Percentiles rank a stretch among this genome's conserved stretches.
These are phyloP conservation scores for Apiotrichum mycotoxinovorans DNA, from an alignment of 1,284 basidiomycete species.

Conservation along the genomic window DNA sequence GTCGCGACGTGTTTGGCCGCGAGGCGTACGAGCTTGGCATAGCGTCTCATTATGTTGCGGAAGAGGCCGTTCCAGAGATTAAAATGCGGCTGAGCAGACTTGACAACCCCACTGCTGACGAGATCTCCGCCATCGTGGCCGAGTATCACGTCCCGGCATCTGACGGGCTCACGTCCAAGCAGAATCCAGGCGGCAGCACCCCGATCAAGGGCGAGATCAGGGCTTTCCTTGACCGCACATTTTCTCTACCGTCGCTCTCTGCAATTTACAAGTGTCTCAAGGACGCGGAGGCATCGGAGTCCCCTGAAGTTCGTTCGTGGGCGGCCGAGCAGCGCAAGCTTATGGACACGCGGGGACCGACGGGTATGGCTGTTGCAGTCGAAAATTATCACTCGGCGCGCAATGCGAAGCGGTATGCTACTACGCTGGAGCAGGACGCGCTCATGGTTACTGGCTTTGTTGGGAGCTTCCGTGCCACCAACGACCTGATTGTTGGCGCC, in stretches of 20 bases:
- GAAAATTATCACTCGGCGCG: slow-evolving; percentile 58
- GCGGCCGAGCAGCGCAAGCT: slow-evolving; percentile 62
- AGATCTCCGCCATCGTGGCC: slow-evolving; percentile 27
- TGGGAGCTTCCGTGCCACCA: background rate
- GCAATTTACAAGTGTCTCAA: slow-evolving; percentile 61
- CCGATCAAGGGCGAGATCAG: slow-evolving; percentile 63
- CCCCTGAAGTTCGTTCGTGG: slow-evolving; percentile 61
- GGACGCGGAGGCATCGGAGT: slow-evolving; percentile 32
- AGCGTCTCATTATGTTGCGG: slow-evolving; percentile 83
- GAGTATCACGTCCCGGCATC: slow-evolving; percentile 50
- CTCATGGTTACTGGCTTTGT: slow-evolving; percentile 1
- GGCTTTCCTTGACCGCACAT: slow-evolving; percentile 70
- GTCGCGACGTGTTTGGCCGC: slow-evolving; percentile 66
- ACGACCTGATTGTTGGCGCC: slow-evolving; percentile 6
- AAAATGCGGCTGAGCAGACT: slow-evolving; percentile 46
- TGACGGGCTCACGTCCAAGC: slow-evolving; percentile 55
- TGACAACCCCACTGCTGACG: slow-evolving; percentile 18
- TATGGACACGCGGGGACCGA: slow-evolving; percentile 70
- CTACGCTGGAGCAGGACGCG: slow-evolving; percentile 3
- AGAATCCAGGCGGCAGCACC: slow-evolving; percentile 57
- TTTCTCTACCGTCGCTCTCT: slow-evolving; percentile 60
- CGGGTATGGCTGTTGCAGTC: slow-evolving; percentile 76
- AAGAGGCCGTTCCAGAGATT: slow-evolving; percentile 66
- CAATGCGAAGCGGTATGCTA: slow-evolving; percentile 1
- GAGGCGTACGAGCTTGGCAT: slow-evolving; percentile 82